Percentiles rank a stretch among this genome's conserved stretches.
phyloP scores from a whole-genome alignment of 2,329 filamentous ascomycete species.

The Ophiocordyceps camponoti-floridani region DNA sequence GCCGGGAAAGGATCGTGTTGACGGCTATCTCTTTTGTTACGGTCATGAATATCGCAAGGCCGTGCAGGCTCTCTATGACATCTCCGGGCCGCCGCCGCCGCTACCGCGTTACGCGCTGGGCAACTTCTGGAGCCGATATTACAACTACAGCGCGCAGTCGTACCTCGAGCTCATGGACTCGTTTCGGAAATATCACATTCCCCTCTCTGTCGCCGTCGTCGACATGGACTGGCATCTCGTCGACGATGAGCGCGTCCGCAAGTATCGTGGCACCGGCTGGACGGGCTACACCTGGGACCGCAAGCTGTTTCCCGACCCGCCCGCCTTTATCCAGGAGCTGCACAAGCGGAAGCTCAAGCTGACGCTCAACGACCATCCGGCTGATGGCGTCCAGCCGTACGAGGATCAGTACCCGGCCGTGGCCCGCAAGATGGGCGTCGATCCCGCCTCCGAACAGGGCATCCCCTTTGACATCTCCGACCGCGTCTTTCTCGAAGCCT shows the following conservation, averaged over 20 bases:
- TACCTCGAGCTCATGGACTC: conserved; percentile 39
- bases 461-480: conserved; percentile 38
- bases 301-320: conserved; percentile 34
- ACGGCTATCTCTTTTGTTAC: conserved; percentile 43
- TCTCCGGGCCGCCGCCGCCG: conserved; percentile 36
- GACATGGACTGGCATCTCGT: conserved; percentile 53
- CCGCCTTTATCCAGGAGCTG: conserved; percentile 28
- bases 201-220: conserved; percentile 39
- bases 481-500: conserved; percentile 36
- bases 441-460: conserved; percentile 28
- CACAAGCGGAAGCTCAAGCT: conserved; percentile 32
- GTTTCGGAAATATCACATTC: conserved; percentile 31
- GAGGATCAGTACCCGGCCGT: conserved; percentile 39
- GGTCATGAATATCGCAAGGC: conserved; percentile 36
- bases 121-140: conserved; percentile 50
- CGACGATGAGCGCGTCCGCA: conserved; percentile 21
- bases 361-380: conserved; percentile 44
- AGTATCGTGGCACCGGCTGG: conserved; percentile 32
- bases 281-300: conserved; percentile 5
- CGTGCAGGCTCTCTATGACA: conserved; percentile 32
- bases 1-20: conserved; percentile 22
- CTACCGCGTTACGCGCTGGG: conserved; percentile 40
- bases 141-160: conserved; percentile 35
- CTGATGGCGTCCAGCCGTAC: conserved; percentile 35
- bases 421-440: conserved; percentile 30